Evolutionary conservation across 495 filamentous ascomycete genomes (phyloP), one percentile per base, ranked within the genome.

Genomic region (Podospora appendiculata): DNA sequence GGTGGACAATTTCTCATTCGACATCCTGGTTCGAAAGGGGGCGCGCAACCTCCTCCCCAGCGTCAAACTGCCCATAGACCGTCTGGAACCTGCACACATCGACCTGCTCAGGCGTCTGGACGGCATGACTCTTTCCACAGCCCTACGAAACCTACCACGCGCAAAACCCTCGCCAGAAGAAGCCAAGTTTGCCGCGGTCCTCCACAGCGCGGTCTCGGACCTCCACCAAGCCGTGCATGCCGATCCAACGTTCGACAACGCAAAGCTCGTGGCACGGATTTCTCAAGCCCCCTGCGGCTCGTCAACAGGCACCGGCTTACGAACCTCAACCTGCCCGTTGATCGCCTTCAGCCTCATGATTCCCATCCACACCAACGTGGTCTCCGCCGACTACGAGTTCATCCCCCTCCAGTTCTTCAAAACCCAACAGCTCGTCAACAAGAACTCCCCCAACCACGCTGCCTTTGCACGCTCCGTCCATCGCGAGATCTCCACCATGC

Each of bases 21-120:
- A 94, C 54, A 71, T 96, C 41, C 71, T 93, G 35, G 86, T 88
- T 25, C 78, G 79, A 16, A 81, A 77, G 52, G 75, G 79, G 41
- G 72, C 76, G 12, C 78, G 76, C 12, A 85, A 86, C 54, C 77
- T 83, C 33, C 69, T 96, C 2, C 90, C 90, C 4, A 81, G 80
- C 12, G 69, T 83, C 18, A 76, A 78, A 32, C 56, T 94, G 45
- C 69, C 77, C 0, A 61, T 81, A 1, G 73, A 76, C 34, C 73
- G 72, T 9, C 73, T 94, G 8, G 72, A 79, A 19, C 60, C 70
- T 9, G 73, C 76, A 58, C 84, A 92, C 40, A 55, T 79, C 6
- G 75, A 82, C 0, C 58, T 87, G 19, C 64, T 86, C 25, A 70
- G 68, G 6, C 71, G 68, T 13, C 69, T 87, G 63, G 76, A 88